phyloP scores from a whole-genome alignment of 2,329 filamentous ascomycete species.

The Botrytis pseudocinerea region DNA sequence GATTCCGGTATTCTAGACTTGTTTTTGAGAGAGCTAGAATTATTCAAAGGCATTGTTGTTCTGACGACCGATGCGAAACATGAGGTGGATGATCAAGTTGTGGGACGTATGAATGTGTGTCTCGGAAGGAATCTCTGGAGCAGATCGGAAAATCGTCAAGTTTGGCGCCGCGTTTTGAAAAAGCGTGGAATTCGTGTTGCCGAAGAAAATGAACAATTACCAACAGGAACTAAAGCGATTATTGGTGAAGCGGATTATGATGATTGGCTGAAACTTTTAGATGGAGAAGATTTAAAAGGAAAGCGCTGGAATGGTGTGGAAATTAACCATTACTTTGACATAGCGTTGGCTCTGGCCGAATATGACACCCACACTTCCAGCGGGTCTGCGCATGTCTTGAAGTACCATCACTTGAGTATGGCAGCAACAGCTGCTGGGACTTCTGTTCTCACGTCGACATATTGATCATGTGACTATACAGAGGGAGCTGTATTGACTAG shows the following conservation, averaged over 20 bases:
- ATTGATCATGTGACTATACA: no score
- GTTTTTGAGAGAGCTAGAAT: neutral
- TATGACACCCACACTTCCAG: neutral
- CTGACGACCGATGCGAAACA: neutral
- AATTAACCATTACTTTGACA: conserved; percentile 10
- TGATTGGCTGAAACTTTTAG: neutral
- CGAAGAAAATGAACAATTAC: neutral
- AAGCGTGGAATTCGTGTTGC: neutral
- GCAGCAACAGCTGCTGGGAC: neutral
- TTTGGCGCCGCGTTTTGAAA: neutral
- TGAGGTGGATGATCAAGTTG: neutral
- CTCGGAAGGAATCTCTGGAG: neutral
- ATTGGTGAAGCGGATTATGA: neutral
- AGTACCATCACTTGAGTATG: neutral
- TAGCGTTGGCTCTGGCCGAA: neutral
- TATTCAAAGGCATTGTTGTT: neutral
- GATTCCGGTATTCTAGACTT: neutral
- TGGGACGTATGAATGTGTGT: neutral
- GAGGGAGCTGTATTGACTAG: no score
- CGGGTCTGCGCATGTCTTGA: accelerated
- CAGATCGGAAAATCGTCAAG: neutral
- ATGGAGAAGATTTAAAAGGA: neutral
- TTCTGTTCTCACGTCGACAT: no score
- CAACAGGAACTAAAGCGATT: neutral
- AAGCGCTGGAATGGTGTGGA: conserved; percentile 2